Percentiles rank a stretch among this genome's conserved stretches.
Conservation (phyloP, 2,329 filamentous ascomycete genomes). For the Pseudocercospora eumusae region DNA sequence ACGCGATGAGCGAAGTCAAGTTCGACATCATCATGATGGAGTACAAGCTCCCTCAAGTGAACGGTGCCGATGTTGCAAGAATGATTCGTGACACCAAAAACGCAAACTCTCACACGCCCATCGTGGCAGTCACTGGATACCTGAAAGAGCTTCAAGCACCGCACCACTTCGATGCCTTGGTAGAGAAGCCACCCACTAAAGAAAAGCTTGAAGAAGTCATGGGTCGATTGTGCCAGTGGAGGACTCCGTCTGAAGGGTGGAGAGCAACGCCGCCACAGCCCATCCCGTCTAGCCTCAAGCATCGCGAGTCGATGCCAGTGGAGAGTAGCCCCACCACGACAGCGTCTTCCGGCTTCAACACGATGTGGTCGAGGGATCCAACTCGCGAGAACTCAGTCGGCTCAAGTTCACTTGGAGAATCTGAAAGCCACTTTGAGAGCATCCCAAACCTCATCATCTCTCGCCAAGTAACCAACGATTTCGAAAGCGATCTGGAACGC, state of each 20-base stretch:
- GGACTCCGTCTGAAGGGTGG: slow-evolving; percentile 68
- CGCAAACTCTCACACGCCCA: slow-evolving; percentile 88
- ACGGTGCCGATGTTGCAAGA: slow-evolving; percentile 88
- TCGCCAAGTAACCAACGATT: slow-evolving; percentile 70
- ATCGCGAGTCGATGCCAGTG: slow-evolving; percentile 62
- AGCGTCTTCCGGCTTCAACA: slow-evolving; percentile 69
- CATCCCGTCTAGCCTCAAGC: slow-evolving; percentile 62
- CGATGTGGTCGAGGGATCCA: slow-evolving; percentile 33
- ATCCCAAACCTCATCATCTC: slow-evolving; percentile 69
- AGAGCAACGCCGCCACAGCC: slow-evolving; percentile 44
- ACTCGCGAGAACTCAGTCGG: slow-evolving; percentile 80
- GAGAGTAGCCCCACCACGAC: slow-evolving; percentile 85
- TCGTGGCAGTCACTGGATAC: slow-evolving; percentile 95
- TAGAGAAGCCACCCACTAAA: slow-evolving; percentile 94
- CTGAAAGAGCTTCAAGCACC: slow-evolving; percentile 94
- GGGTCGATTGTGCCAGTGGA: slow-evolving; percentile 89
- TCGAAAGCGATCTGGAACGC: slow-evolving; percentile 53
- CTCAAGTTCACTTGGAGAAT: slow-evolving; percentile 84
- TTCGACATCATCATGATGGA: slow-evolving; percentile 99
- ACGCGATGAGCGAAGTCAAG: slow-evolving; percentile 94
- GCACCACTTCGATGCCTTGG: slow-evolving; percentile 91
- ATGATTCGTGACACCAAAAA: slow-evolving; percentile 99
- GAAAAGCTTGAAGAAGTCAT: slow-evolving; percentile 88
- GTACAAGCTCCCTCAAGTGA: slow-evolving; percentile 92
- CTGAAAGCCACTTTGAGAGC: slow-evolving; percentile 78